Evolutionary conservation across 2,329 filamentous ascomycete species (phyloP), one percentile per base, ranked within the genome.

Genomic region (Parastagonospora nodorum): DNA sequence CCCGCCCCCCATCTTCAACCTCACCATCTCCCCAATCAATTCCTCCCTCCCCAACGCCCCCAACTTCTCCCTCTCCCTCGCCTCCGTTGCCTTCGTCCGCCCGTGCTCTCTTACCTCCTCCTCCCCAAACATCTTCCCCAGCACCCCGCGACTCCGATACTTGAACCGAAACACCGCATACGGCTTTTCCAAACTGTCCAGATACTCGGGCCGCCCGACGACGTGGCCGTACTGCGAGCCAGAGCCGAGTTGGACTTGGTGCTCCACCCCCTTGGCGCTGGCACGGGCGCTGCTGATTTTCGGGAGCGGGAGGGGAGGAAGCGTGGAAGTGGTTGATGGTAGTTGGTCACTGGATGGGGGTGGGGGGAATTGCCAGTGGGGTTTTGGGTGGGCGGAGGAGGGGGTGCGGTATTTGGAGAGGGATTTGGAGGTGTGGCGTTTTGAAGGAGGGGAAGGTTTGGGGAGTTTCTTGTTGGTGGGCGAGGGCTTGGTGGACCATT

Each of bases 101-200:
- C 11, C 37, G 7, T 4, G 31, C 31, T 33, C 31, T 33, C n/a
- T 5, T 37, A 36, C 36, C 9, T 54, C 28, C 1, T 28, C 35
- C 5, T 31, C 35, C 29, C 55, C 57, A 40, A 77, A 60, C 29
- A 78, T 69, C 36, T 64, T 55, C 53, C 71, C 64, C 29, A 80
- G 57, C 12, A 64, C 49, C 2, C 41, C 44, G 40, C 49, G 50
- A 14, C 67, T 73, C 2, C 77, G 71, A 50, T 79, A 80, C 45
- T 76, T 76, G 71, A 80, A 80, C n/a, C 71, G 69, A 59, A 80
- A 80, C 9, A 80, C 73, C 0, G 77, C 78, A 50, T 78, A 80
- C 19, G 71, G 68, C 12, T 46, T 58, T 1, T 65, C 63, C 2
- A 71, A 28, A 0, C 53, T 45, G 55, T 80, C 78, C 5, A 79